Conservation (phyloP, 1,284 basidiomycete species). For the Schizophyllum commune region DNA sequence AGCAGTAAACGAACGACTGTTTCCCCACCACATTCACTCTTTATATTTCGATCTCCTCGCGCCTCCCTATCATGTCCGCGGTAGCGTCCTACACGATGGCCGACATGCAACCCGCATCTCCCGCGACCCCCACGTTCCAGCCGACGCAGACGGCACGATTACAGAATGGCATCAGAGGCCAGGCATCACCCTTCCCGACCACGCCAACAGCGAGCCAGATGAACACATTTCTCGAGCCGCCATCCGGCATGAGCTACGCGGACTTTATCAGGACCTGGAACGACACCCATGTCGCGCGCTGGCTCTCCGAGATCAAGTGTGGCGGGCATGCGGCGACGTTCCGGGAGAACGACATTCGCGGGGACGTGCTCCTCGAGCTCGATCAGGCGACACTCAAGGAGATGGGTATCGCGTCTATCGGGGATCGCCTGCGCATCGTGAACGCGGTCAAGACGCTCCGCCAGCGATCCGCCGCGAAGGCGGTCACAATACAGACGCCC, state of each 20-base stretch:
- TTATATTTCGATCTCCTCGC: neutral
- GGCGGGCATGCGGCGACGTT: constrained; percentile 64
- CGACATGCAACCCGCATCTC: neutral
- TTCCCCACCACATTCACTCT: neutral
- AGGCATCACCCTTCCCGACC: constrained; percentile 31
- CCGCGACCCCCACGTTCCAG: neutral
- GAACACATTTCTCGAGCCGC: constrained; percentile 43
- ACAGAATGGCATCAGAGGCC: constrained; percentile 24
- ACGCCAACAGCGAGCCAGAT: constrained; percentile 29
- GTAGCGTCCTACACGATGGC: neutral
- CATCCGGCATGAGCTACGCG: constrained; percentile 45
- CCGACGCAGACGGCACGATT: neutral
- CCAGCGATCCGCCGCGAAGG: constrained; percentile 36
- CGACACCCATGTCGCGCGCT: constrained; percentile 61
- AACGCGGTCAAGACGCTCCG: constrained; percentile 78
- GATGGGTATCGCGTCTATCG: constrained; percentile 82
- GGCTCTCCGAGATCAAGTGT: constrained; percentile 71
- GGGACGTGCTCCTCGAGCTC: constrained; percentile 82
- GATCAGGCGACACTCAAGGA: constrained; percentile 83
- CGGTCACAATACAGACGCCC: constrained; percentile 16
- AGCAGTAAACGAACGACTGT: neutral
- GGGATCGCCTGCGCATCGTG: constrained; percentile 81
- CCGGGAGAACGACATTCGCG: constrained; percentile 79
- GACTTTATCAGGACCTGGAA: constrained; percentile 65
- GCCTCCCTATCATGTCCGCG: neutral